Percentiles rank a stretch among this genome's conserved stretches.
These are phyloP conservation scores for Penicillium sp. DNA, from an alignment of 2,329 filamentous ascomycete genomes.

Conservation along the genomic window DNA sequence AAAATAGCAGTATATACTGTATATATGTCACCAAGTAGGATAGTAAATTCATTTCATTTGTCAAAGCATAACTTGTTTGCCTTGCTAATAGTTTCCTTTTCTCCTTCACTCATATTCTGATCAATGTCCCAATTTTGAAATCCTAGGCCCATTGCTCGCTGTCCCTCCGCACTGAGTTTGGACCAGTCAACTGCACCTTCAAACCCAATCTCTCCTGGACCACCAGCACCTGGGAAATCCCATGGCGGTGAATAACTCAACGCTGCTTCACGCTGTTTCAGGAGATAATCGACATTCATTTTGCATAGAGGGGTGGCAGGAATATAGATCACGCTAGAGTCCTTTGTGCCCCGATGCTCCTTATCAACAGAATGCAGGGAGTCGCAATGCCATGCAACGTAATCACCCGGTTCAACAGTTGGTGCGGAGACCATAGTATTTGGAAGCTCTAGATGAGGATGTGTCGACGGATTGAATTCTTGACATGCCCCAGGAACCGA, in stretches of 20 bases:
- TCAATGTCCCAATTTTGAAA: background rate
- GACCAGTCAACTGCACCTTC: conserved; percentile 36
- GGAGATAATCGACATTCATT: conserved; percentile 67
- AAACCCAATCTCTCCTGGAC: conserved; percentile 38
- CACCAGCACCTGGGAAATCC: conserved; percentile 63
- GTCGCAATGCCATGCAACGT: conserved; percentile 76
- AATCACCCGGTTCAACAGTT: conserved; percentile 66
- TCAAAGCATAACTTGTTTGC: background rate
- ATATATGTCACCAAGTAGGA: too few relatives aligned
- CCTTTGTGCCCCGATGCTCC: conserved; percentile 64
- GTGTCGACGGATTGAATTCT: conserved; percentile 61
- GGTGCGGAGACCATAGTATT: conserved; percentile 70
- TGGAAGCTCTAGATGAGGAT: conserved; percentile 66
- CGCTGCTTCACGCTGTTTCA: conserved; percentile 66
- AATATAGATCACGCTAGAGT: conserved; percentile 86
- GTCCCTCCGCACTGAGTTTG: conserved; percentile 43
- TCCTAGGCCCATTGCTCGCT: conserved; percentile 52
- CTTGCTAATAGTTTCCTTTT: background rate
- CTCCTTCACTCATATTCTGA: background rate
- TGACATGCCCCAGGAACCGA: conserved; percentile 65
- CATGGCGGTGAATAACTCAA: conserved; percentile 62
- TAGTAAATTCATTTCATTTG: background rate
- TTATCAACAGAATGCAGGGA: conserved; percentile 79
- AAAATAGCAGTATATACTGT: too few relatives aligned
- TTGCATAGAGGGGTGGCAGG: conserved; percentile 78